These are phyloP conservation scores for Penicillium arizonense DNA, from an alignment of 495 filamentous ascomycete genomes.

Conservation along the genomic window DNA sequence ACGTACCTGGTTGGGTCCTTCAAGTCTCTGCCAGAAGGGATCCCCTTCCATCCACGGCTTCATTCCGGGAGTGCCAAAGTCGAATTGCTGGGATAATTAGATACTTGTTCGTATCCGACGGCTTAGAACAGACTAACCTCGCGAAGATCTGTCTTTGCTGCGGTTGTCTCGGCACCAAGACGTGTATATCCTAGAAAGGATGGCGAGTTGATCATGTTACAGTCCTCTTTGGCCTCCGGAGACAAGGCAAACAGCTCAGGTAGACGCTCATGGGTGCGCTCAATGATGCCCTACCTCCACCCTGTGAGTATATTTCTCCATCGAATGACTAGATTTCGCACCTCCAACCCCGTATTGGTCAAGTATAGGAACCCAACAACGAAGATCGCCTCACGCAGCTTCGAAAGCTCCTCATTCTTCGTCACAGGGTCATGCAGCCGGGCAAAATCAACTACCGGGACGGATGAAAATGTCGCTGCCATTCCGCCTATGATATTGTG, in stretches of 20 bases:
- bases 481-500: slow-evolving; percentile 9
- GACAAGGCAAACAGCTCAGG: slow-evolving; percentile 80
- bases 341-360: slow-evolving; percentile 78
- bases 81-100: slow-evolving; percentile 34
- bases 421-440: slow-evolving; percentile 62
- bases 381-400: slow-evolving; percentile 77
- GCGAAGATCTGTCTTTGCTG: slow-evolving; percentile 38
- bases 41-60: slow-evolving; percentile 54
- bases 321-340: slow-evolving; percentile 30
- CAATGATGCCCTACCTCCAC: slow-evolving; percentile 55
- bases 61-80: slow-evolving; percentile 40
- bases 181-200: slow-evolving; percentile 51
- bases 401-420: slow-evolving; percentile 66
- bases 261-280: slow-evolving; percentile 66
- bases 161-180: slow-evolving; percentile 50
- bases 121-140: slow-evolving; percentile 22
- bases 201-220: slow-evolving; percentile 85
- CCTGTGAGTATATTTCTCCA: background rate
- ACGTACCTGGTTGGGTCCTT: slow-evolving; percentile 36
- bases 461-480: slow-evolving; percentile 57
- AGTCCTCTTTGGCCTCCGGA: slow-evolving; percentile 68
- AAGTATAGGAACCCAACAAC: slow-evolving; percentile 92
- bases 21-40: slow-evolving; percentile 67
- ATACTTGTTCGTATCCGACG: background rate
- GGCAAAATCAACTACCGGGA: slow-evolving; percentile 77